These are phyloP conservation scores for Blastosporella zonata DNA, from an alignment of 1,284 basidiomycete genomes.

Conservation along the genomic window DNA sequence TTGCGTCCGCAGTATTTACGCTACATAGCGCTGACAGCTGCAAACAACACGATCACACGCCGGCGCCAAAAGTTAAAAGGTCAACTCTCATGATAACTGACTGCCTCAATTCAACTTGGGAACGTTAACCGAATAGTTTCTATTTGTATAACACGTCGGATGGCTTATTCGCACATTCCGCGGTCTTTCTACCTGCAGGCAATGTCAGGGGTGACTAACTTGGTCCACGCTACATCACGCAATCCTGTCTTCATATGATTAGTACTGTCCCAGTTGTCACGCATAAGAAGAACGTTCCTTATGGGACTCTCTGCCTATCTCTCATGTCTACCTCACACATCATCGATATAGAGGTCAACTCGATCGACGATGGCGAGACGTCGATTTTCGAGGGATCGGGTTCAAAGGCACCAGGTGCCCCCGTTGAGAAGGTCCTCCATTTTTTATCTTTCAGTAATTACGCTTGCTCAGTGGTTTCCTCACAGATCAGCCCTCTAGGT, in stretches of 20 bases:
- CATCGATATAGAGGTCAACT: neutral
- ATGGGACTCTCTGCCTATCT: neutral
- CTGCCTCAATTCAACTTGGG: neutral
- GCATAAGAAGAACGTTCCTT: neutral
- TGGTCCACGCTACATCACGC: slow-evolving; percentile 8
- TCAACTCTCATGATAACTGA: no score
- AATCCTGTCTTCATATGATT: slow-evolving; percentile 8
- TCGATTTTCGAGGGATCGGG: neutral
- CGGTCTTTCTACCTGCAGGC: neutral
- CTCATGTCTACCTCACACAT: neutral
- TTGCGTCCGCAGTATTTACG: no score
- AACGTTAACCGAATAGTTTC: no score
- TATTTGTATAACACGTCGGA: no score
- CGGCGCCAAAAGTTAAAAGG: neutral
- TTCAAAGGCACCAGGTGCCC: slow-evolving; percentile 2
- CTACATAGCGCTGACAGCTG: neutral
- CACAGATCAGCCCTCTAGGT: slow-evolving; percentile 25
- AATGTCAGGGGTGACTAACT: neutral
- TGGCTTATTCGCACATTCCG: no score
- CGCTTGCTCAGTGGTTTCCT: neutral
- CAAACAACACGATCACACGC: neutral
- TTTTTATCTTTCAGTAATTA: no score
- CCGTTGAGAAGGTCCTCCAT: slow-evolving; percentile 6
- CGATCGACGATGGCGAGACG: neutral
- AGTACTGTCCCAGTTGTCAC: neutral